These are phyloP conservation scores for Novymonas esmeraldas DNA, from an alignment of 208 protist species.

Conservation along the genomic window DNA sequence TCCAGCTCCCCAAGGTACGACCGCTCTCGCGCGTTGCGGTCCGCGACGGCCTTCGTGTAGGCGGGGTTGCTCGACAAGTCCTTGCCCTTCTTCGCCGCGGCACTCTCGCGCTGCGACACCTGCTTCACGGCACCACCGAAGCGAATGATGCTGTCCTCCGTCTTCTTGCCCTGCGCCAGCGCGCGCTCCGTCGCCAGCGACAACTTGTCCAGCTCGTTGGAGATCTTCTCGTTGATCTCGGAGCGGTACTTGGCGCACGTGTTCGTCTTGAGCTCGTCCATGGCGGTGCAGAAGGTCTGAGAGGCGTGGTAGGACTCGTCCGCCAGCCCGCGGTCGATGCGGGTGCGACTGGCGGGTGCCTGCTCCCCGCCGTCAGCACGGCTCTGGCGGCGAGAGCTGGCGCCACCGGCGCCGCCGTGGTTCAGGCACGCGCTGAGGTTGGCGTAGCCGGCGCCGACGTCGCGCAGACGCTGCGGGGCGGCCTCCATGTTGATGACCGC, in stretches of 20 bases:
- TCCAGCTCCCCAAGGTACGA: constrained; percentile 8
- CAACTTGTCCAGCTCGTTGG: constrained; percentile 12
- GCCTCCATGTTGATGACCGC: constrained; percentile 13
- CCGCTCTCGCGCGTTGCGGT: constrained; percentile 17
- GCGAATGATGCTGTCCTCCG: constrained; percentile 4
- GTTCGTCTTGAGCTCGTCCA: constrained; percentile 13
- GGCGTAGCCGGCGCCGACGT: constrained; percentile 29
- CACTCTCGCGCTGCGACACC: constrained; percentile 6
- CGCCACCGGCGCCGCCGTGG: constrained; percentile 22
- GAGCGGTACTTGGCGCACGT: constrained; percentile 16
- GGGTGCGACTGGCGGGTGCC: background rate
- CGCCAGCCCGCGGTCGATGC: constrained; percentile 23
- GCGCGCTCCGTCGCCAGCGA: background rate
- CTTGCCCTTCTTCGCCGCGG: constrained; percentile 22
- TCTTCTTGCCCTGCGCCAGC: constrained; percentile 23
- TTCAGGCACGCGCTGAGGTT: constrained; percentile 27
- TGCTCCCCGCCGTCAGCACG: background rate
- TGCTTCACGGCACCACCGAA: background rate
- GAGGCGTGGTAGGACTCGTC: constrained; percentile 10
- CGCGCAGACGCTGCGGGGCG: constrained; percentile 16
- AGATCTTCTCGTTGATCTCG: constrained; percentile 7
- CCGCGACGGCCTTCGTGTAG: constrained; percentile 10
- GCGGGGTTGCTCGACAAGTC: constrained; percentile 12
- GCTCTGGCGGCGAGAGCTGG: background rate
- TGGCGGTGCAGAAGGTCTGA: constrained; percentile 26